Base-by-base conservation (phyloP, 139 green algal genomes). In the Axilococcus clingmanii region DNA sequence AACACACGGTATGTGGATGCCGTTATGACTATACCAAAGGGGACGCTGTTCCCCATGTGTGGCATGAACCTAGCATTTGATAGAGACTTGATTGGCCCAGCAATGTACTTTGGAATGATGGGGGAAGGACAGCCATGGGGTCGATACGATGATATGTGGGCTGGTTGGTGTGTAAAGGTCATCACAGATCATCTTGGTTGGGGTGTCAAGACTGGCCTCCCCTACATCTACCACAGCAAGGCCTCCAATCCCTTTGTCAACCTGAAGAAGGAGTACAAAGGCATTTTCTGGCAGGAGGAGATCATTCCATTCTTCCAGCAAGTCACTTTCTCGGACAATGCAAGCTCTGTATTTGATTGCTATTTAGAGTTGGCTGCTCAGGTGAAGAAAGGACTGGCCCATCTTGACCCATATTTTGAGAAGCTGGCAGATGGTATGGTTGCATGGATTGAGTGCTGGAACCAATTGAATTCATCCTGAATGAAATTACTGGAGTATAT, bases 101-200 rank as follows among this genome's bases (percentile, higher is more conserved):
- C 81, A 38, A 95, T 96, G 84, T 96, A 96, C 79, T 97, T 97
- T 69, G 89, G 89, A 0, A 80, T 97, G 9, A 95, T 95, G 88
- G 90, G 88, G 9, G 86, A 97, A 59, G 89, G 90, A 16, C 89
- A 96, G 74, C 88, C 90, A 8, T 86, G 94, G 54, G 86, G 88
- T 9, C 74, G 91, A 7, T 97, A 96, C 52, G 88, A 94, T 34
- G 89, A 97, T 72, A 97, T 97, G 90, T 97, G 91, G 91, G 89
- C 89, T 0, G 89, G 89, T 27, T 97, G 89, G 89, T 97, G 89
- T 22, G 19, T 60, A 8, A 52, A 87, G 72, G 82, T 94, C n/a
- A 94, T 97, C 55, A 86, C 74, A 56, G 89, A 97, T 66, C 90
- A 97, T 71, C 74, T 97, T 40, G 76, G 77, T 14, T 40, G 85